Evolutionary conservation across 1,284 basidiomycete species (phyloP).

Genomic region (Ustilago bromivora): DNA sequence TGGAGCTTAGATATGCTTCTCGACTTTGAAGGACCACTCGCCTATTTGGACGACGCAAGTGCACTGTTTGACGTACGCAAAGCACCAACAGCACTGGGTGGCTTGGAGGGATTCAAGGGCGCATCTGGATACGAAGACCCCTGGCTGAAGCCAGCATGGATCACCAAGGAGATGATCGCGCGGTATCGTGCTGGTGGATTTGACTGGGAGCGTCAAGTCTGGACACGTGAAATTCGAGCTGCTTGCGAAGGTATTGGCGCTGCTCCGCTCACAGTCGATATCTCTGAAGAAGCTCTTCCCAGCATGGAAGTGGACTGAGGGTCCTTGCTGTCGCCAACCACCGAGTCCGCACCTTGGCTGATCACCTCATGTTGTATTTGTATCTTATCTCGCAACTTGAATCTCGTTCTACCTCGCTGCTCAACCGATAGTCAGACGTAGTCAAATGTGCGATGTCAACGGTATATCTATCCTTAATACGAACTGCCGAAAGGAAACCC

Average conservation of each 20-base stretch:
- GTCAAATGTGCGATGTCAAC: neutral
- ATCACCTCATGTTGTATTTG: constrained; percentile 6
- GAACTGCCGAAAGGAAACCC: neutral
- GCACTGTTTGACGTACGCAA: constrained; percentile 48
- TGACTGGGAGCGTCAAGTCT: constrained; percentile 61
- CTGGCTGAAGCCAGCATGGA: constrained; percentile 54
- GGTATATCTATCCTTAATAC: neutral
- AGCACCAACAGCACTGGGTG: constrained; percentile 50
- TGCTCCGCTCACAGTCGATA: constrained; percentile 24
- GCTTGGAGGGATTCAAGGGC: constrained; percentile 48
- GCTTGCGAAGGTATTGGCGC: constrained; percentile 55
- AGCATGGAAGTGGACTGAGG: constrained; percentile 44
- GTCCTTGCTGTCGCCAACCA: neutral
- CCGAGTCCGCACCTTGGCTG: neutral
- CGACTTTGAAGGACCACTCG: constrained; percentile 64
- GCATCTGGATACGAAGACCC: constrained; percentile 58
- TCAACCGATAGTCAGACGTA: neutral
- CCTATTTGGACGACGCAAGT: constrained; percentile 57
- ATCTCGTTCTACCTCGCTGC: neutral
- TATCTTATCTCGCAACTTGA: neutral
- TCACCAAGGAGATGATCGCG: constrained; percentile 39
- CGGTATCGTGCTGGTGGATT: constrained; percentile 63
- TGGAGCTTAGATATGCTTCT: constrained; percentile 58
- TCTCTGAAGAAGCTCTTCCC: neutral
- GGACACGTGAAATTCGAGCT: constrained; percentile 53